A percentile compares a stretch with the other conserved stretches of the same genome.
These are phyloP conservation scores for Rhododendron mucronatum DNA, from an alignment of 148 eudicot genomes.

Conservation along the genomic window DNA sequence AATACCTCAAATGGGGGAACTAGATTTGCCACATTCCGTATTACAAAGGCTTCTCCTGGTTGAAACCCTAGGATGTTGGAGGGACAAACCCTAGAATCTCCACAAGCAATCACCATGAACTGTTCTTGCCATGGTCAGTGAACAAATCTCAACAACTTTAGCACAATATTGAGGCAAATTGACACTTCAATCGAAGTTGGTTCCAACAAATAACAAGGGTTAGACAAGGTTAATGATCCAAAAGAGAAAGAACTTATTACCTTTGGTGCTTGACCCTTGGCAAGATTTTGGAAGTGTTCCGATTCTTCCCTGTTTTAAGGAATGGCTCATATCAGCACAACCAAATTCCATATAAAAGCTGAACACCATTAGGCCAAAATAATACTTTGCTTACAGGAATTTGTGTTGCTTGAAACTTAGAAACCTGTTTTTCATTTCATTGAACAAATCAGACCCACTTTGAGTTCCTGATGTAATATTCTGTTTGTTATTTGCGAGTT, in stretches of 20 bases:
- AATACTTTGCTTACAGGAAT: constrained; percentile 54
- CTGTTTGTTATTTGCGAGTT: constrained; percentile 26
- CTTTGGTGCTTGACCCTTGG: constrained; percentile 75
- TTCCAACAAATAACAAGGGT: background rate
- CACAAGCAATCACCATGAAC: constrained; percentile 97
- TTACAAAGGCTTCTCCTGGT: constrained; percentile 90
- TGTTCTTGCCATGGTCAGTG: constrained; percentile 46
- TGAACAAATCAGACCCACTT: constrained; percentile 38
- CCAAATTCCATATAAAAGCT: background rate
- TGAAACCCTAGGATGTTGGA: constrained; percentile 76
- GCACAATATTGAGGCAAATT: constrained; percentile 6
- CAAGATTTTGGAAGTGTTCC: constrained; percentile 63
- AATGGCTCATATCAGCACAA: constrained; percentile 5
- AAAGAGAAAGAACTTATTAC: constrained; percentile 22
- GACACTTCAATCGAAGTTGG: background rate
- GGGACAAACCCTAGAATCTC: constrained; percentile 96
- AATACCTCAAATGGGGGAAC: constrained; percentile 89
- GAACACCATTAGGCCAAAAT: background rate
- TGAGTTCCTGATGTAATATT: constrained; percentile 20
- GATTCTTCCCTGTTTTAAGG: constrained; percentile 49
- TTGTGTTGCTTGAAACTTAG: constrained; percentile 70
- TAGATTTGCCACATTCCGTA: constrained; percentile 85
- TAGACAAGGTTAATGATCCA: background rate
- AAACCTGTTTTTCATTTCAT: constrained; percentile 55
- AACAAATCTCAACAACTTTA: constrained; percentile 15